Evolutionary conservation across 2,329 filamentous ascomycete genomes (phyloP), one percentile per base, ranked within the genome.

Genomic region (Xylariaceae sp.): DNA sequence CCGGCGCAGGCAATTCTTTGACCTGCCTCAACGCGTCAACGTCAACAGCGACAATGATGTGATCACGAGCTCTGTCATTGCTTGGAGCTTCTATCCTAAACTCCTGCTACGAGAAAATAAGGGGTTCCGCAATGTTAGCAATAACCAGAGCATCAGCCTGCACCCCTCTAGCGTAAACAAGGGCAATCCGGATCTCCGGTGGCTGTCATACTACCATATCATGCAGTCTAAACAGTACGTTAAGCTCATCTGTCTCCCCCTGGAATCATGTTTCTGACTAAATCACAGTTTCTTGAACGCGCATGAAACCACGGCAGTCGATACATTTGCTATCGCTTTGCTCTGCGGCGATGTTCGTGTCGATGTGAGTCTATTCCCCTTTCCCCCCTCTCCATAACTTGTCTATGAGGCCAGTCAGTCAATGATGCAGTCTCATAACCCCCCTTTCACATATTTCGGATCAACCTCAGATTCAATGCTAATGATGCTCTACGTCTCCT

Each of bases 81-180:
- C 92, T 0, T 96, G 90, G 84, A 92, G 90, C 55, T 96, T 99
- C 77, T 97, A 99, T 70, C 94, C 94, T 0, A 97, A 96, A 69
- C 82, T 99, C 13, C 81, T 97, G 2, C 84, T 88, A 30, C 85
- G 89, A 58, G 92, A 97, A 18, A 78, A 78, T 30, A 95, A 92
- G 76, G 91, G 90, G 10, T 89, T 92, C 80, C 87, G 92, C 57
- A 97, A 97, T 66, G 86, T 97, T 61, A 86, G 89, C 55, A 97
- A 96, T 76, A 97, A 95, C 72, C 93, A 97, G 73, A 83, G 84
- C 50, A 92, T 99, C 67, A 91, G 86, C 59, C 78, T 99, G 17
- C 91, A 96, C 66, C 89, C 92, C 0, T 89, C 88, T 0, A 96
- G 91, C 1, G 90, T 99, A 65, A 97, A 97, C 73, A 92, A 92